Evolutionary conservation across 345 rosid genomes (phyloP), one percentile per base, ranked within the genome.

Genomic region (Linum usitatissimum): DNA sequence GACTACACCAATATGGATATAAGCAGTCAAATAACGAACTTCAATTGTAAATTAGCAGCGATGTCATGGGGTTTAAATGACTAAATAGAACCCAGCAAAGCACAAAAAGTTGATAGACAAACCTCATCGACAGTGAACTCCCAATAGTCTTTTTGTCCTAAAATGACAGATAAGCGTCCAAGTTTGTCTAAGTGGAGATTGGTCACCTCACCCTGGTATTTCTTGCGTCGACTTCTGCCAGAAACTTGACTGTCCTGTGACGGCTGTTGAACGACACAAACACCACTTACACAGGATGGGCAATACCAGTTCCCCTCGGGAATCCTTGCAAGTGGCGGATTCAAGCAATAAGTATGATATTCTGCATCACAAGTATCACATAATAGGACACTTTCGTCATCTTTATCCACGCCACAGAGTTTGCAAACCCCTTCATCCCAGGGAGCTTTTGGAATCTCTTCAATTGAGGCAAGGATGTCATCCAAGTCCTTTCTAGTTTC

Each of bases 341-440:
- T 84, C 86, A 93, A 87, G 80, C 99, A 93, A 75, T 93, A 93
- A 55, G 91, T 93, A 77, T 93, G 99, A 77, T 93, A 93, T 79
- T 90, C 97, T 34, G 96, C 86, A 80, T 93, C 96, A 62, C 97
- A 93, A 59, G 92, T 83, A 80, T 93, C 97, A 77, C 99, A 93
- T 62, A 93, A 72, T 65, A 93, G 90, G 68, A 93, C 99, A 69
- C 97, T 93, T 71, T 90, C 91, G 73, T 93, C 99, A 73, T 93
- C 97, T 80, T 77, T 93, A 81, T 93, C 99, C 55, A 90, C 78
- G 61, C 99, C 99, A 55, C 99, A 93, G 56, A 90, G 90, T 87
- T 93, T 90, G 81, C 99, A 93, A 60, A 93, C 83, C 63, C 99
- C 99, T 66, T 93, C 99, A 74, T 93, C 99, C 99, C 99, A 93